These are phyloP conservation scores for Solanum chacoense DNA, from an alignment of 305 asterid species.

Conservation along the genomic window DNA sequence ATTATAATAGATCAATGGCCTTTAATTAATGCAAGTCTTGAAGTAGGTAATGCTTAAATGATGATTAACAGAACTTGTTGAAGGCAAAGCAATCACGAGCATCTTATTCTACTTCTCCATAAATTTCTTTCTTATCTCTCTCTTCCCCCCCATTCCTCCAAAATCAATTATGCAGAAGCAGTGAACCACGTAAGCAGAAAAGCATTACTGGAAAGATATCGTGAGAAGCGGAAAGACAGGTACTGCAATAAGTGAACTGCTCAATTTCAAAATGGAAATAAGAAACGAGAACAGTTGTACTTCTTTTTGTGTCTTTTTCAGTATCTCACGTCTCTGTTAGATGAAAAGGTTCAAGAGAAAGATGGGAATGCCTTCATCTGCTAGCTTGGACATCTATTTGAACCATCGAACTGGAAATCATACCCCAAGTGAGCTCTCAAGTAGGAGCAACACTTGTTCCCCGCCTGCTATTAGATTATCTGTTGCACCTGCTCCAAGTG, in stretches of 20 bases:
- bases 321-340: constrained; percentile 70
- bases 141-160: constrained; percentile 4
- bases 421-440: constrained; percentile 28
- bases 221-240: constrained; percentile 97
- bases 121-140: constrained; percentile 1
- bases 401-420: constrained; percentile 48
- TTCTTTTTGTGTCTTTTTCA: constrained; percentile 20
- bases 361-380: constrained; percentile 47
- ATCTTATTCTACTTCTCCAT: not conserved
- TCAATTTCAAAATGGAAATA: constrained; percentile 8
- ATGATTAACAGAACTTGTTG: not conserved
- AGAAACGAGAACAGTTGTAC: constrained; percentile 16
- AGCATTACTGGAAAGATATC: constrained; percentile 84
- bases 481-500: constrained; percentile 36
- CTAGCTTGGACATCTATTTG: constrained; percentile 44
- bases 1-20: not conserved
- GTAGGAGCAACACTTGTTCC: constrained; percentile 35
- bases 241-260: constrained; percentile 23
- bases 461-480: constrained; percentile 43
- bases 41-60: not conserved
- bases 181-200: constrained; percentile 66
- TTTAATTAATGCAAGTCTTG: not conserved
- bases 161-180: constrained; percentile 13
- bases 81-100: not conserved
- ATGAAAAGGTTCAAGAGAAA: constrained; percentile 88